phyloP scores from a whole-genome alignment of 78 protist genomes.

The Salpingoeca rosetta region DNA sequence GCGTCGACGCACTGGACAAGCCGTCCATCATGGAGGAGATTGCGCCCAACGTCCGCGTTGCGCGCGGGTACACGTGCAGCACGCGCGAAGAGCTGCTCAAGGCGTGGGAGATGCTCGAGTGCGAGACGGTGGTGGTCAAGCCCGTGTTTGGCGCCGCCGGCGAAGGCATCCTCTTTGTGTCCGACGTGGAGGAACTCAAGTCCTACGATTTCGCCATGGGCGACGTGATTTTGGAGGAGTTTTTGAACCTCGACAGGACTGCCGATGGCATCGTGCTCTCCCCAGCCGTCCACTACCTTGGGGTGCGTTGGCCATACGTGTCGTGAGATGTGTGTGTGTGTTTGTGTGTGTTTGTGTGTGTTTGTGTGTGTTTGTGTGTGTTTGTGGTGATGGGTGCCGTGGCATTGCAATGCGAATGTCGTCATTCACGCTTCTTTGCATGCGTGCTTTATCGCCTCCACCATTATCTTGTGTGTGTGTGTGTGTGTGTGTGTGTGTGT shows the following conservation, averaged over 20 bases:
- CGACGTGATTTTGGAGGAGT: neutral
- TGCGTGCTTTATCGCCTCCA: too few relatives aligned
- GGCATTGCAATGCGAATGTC: too few relatives aligned
- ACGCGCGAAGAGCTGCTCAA: neutral
- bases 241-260: neutral
- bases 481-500: too few relatives aligned
- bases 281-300: neutral
- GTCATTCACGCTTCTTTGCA: too few relatives aligned
- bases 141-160: neutral
- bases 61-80: neutral
- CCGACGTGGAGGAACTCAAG: neutral
- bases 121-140: neutral
- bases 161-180: neutral
- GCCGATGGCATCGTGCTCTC: neutral
- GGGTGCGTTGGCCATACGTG: too few relatives aligned
- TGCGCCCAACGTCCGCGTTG: neutral
- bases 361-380: too few relatives aligned
- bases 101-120: neutral
- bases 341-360: too few relatives aligned
- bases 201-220: neutral
- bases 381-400: too few relatives aligned
- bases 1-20: neutral
- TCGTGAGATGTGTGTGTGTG: too few relatives aligned
- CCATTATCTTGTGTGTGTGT: too few relatives aligned
- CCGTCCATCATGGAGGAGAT: neutral